A percentile compares a stretch with the other conserved stretches of the same genome.
phyloP scores from a whole-genome alignment of 2,329 filamentous ascomycete genomes.

The Pseudogymnoascus sp. region DNA sequence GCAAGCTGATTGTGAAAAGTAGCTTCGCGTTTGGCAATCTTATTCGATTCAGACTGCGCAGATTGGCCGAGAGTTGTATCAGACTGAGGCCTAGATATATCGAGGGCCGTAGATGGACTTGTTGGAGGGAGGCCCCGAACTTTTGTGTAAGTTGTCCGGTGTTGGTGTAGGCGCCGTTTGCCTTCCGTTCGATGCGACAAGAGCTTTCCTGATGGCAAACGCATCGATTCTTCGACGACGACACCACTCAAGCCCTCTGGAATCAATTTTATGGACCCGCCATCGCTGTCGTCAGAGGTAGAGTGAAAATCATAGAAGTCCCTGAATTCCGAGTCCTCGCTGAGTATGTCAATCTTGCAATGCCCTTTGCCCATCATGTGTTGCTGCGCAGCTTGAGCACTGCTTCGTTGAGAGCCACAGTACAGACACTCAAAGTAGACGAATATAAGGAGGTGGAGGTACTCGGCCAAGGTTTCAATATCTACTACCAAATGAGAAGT shows the following conservation, averaged over 20 bases:
- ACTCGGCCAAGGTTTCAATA: slow-evolving; percentile 39
- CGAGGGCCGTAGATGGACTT: neutral
- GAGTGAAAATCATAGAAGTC: slow-evolving; percentile 35
- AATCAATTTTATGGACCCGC: neutral
- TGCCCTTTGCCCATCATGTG: slow-evolving; percentile 45
- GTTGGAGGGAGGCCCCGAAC: neutral
- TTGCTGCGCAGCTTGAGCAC: slow-evolving; percentile 40
- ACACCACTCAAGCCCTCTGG: neutral
- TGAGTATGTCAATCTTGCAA: slow-evolving; percentile 36
- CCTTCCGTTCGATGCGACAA: slow-evolving; percentile 8
- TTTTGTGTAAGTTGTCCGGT: neutral
- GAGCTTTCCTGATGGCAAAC: slow-evolving; percentile 6
- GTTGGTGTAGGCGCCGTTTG: neutral
- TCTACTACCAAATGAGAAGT: slow-evolving; percentile 37
- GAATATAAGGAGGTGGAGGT: slow-evolving; percentile 42
- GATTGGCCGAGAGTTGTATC: neutral
- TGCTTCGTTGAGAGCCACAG: slow-evolving; percentile 39
- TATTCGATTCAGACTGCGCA: slow-evolving; percentile 7
- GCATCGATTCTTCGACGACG: neutral
- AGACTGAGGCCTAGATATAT: slow-evolving; percentile 2
- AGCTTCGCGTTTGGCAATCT: slow-evolving; percentile 2
- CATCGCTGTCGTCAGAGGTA: neutral
- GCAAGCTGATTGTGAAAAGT: slow-evolving; percentile 5
- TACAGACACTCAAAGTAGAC: slow-evolving; percentile 44
- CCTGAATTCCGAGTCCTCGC: slow-evolving; percentile 31